phyloP scores from a whole-genome alignment of 306 rosid genomes.

The Pterocarpus macrocarpus region DNA sequence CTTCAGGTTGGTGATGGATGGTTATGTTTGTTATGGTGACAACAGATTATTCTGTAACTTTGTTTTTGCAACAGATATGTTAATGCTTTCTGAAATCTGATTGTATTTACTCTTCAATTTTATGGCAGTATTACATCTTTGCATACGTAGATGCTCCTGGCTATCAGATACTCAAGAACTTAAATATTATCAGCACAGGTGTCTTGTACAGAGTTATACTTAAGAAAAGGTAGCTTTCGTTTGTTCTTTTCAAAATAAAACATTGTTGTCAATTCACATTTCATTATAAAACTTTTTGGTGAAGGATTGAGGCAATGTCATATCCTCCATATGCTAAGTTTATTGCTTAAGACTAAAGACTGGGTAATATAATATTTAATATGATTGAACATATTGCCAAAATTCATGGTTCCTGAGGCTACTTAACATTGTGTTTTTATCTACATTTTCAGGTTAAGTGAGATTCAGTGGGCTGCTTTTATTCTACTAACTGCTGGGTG shows the following conservation, averaged over 20 bases:
- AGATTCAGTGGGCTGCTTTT: conserved; percentile 99
- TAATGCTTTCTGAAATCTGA: conserved; percentile 44
- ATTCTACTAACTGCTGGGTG: conserved; percentile 91
- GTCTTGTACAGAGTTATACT: conserved; percentile 91
- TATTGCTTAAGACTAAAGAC: conserved; percentile 32
- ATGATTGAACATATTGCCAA: conserved; percentile 22
- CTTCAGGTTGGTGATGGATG: conserved; percentile 80
- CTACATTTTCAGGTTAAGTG: conserved; percentile 78
- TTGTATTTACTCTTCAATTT: conserved; percentile 44
- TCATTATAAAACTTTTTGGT: conserved; percentile 35
- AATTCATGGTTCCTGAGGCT: conserved; percentile 38
- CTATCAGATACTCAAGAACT: conserved; percentile 92
- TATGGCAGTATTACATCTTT: conserved; percentile 91
- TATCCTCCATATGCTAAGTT: conserved; percentile 28
- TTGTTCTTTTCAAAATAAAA: conserved; percentile 22
- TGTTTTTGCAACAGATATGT: conserved; percentile 26
- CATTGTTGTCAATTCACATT: conserved; percentile 16
- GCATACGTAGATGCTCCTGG: conserved; percentile 98
- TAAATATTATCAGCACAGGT: conserved; percentile 93
- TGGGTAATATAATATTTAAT: conserved; percentile 7
- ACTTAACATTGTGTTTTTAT: conserved; percentile 41
- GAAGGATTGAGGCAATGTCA: conserved; percentile 18
- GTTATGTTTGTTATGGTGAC: conserved; percentile 21
- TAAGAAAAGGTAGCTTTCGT: conserved; percentile 67
- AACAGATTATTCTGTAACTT: conserved; percentile 6